Evolutionary conservation across 768 basidiomycete species (phyloP), one percentile per base, ranked within the genome.

Genomic region (Collybia sp.): DNA sequence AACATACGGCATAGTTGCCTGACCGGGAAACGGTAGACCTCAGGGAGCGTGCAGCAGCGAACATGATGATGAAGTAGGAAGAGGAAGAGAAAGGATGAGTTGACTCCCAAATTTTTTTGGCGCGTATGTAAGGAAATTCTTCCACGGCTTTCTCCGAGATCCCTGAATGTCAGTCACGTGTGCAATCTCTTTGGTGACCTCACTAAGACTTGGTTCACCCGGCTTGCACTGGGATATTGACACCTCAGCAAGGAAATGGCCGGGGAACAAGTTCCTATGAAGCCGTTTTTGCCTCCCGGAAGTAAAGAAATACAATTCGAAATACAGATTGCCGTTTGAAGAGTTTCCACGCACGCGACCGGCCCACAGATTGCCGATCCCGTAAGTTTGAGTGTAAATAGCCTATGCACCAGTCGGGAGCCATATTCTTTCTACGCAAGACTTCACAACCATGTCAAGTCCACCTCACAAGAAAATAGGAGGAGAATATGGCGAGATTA

Each of bases 401-500:
- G 35, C 3, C 10, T 6, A 10, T n/a, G 10, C n/a, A 37, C 3
- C 10, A 4, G 13, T 25, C 25, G 35, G n/a, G 10, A 37, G 17
- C 35, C 35, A n/a, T 18, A 37, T 42, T 17, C 18, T 30, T 42
- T 32, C 39, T 44, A 40, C 25, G 25, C 25, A 25, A 25, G 25
- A 42, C 37, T 44, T 38, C 44, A 40, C 44, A 53, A 53, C 49
- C 53, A 61, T 65, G 65, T 49, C 65, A 44, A 43, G 40, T 50
- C 44, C 53, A 12, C 31, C 47, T 17, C 43, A 66, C 37, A 66
- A 71, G 51, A 79, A 76, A 53, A 75, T 82, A 44, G 89, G 88
- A 12, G 86, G 85, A 12, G 87, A 87, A 58, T 82, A 83, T 55
- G 89, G 89, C 19, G 71, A 80, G 42, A 64, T 93, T 10, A 77